Evolutionary conservation across 441 rosid genomes (phyloP).

Genomic region (Adansonia gregorii): DNA sequence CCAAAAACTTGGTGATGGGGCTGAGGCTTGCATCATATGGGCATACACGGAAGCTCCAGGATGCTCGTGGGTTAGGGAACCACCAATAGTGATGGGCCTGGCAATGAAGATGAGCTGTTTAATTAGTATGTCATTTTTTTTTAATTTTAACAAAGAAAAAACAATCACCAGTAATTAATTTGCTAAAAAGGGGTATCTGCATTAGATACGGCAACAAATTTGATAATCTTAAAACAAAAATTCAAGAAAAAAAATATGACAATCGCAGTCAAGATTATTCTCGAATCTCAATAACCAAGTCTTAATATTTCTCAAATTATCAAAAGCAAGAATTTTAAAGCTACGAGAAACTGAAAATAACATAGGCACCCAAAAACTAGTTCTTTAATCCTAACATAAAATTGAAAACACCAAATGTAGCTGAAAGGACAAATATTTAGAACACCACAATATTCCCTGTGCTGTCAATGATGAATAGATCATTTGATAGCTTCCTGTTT

Average conservation of each 20-base stretch:
- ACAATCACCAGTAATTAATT: neutral
- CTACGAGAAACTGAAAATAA: neutral
- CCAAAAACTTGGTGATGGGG: no score
- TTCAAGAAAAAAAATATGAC: neutral
- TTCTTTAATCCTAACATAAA: neutral
- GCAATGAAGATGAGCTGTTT: no score
- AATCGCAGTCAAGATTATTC: neutral
- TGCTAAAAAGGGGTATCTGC: neutral
- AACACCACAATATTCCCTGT: neutral
- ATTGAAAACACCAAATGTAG: neutral
- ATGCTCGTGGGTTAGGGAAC: no score
- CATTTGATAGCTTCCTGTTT: neutral
- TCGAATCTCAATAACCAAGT: neutral
- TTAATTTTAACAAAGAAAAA: no score
- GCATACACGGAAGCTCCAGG: no score
- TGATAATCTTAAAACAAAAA: neutral
- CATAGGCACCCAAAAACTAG: neutral
- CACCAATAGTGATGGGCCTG: no score
- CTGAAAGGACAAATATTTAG: neutral
- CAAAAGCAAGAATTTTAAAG: neutral
- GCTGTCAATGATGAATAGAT: neutral
- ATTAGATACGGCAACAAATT: neutral
- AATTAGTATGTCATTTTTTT: no score
- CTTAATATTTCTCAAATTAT: neutral
- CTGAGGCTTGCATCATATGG: no score